These are phyloP conservation scores for Scenedesmus sp. DNA, from an alignment of 163 green algal species.

Conservation along the genomic window DNA sequence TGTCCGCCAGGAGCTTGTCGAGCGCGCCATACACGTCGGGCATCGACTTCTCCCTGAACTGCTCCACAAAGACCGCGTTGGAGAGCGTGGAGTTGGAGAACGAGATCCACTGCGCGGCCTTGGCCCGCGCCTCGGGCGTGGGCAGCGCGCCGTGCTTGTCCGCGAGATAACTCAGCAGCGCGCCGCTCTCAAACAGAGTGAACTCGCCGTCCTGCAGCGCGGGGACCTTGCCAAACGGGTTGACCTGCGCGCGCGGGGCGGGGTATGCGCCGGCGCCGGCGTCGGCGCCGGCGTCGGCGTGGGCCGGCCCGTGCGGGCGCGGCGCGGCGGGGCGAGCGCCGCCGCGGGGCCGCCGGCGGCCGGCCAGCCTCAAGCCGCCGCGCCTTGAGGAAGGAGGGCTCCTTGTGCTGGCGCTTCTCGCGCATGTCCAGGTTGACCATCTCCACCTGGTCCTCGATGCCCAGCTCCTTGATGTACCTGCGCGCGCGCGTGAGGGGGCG, in stretches of 20 bases:
- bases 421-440: slow-evolving; percentile 54
- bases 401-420: slow-evolving; percentile 55
- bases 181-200: slow-evolving; percentile 51
- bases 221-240: slow-evolving; percentile 56
- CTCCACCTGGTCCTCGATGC: slow-evolving; percentile 37
- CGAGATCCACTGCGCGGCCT: slow-evolving; percentile 61
- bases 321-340: too few relatives aligned
- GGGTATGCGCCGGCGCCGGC: too few relatives aligned
- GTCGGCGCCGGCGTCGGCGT: too few relatives aligned
- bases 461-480: slow-evolving; percentile 54
- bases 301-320: too few relatives aligned
- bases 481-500: not conserved
- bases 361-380: not conserved
- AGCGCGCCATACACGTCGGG: slow-evolving; percentile 50
- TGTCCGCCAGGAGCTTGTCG: slow-evolving; percentile 42
- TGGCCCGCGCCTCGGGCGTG: slow-evolving; percentile 42
- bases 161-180: slow-evolving; percentile 53
- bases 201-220: slow-evolving; percentile 47
- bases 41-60: slow-evolving; percentile 44
- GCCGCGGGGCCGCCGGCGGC: too few relatives aligned
- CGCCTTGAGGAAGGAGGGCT: slow-evolving; percentile 46
- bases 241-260: too few relatives aligned
- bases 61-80: slow-evolving; percentile 17
- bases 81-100: slow-evolving; percentile 69
- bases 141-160: slow-evolving; percentile 47